Evolutionary conservation across 257 asterid species (phyloP).

Genomic region (Cruciata laevipes): DNA sequence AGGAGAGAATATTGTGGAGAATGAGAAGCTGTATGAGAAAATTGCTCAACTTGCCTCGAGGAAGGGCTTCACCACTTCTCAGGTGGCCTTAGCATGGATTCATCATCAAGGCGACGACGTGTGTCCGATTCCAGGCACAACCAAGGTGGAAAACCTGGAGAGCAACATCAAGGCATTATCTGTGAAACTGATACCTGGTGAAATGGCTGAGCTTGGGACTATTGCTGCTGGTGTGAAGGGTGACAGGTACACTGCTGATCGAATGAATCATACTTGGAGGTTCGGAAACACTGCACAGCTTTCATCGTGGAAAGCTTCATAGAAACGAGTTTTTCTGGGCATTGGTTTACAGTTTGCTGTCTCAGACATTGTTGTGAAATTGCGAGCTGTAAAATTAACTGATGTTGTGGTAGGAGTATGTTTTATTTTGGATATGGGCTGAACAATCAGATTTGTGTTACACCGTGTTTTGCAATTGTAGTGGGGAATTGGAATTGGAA

Average conservation of each 20-base stretch:
- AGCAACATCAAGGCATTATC: constrained; percentile 7
- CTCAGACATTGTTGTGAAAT: not conserved
- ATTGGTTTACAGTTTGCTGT: not conserved
- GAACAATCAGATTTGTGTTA: no score
- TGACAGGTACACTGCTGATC: constrained; percentile 1
- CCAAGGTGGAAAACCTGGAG: constrained; percentile 1
- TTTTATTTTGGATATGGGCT: no score
- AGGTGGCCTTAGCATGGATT: constrained; percentile 6
- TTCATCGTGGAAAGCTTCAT: constrained; percentile 3
- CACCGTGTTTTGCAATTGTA: no score
- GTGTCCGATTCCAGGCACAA: constrained; percentile 3
- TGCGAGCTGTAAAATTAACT: not conserved
- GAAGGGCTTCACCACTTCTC: constrained; percentile 4
- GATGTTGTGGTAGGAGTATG: not conserved
- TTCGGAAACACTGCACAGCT: constrained; percentile 1
- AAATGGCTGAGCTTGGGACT: constrained; percentile 2
- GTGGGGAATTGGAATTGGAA: no score
- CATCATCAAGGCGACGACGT: constrained; percentile 1
- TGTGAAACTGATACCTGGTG: not conserved
- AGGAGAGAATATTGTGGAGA: not conserved
- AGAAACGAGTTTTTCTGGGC: not conserved
- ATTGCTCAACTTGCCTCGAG: not conserved
- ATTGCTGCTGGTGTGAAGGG: not conserved
- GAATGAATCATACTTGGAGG: not conserved
- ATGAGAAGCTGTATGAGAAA: not conserved